Percentiles rank a stretch among this genome's conserved stretches.
These are phyloP conservation scores for Cryptosporidium baileyi DNA, from an alignment of 169 alveolate species.

Conservation along the genomic window DNA sequence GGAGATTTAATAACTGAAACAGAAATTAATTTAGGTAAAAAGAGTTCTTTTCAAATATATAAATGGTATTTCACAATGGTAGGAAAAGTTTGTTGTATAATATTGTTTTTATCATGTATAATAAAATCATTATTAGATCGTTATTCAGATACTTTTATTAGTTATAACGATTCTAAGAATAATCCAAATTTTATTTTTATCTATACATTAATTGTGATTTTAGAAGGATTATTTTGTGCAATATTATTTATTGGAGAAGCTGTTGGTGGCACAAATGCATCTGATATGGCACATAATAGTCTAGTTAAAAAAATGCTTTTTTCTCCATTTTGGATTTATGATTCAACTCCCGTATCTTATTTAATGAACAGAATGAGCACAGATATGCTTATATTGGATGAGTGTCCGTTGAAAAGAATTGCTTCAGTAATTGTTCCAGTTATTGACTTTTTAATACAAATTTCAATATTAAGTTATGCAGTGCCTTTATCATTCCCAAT, in stretches of 20 bases:
- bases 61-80: slow-evolving; percentile 28
- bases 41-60: slow-evolving; percentile 6
- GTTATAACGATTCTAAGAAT: not conserved
- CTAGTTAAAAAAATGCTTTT: slow-evolving; percentile 1
- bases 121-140: slow-evolving; percentile 31
- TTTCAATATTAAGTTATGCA: slow-evolving; percentile 27
- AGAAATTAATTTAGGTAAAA: not conserved
- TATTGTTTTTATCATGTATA: slow-evolving; percentile 29
- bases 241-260: slow-evolving; percentile 60
- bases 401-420: slow-evolving; percentile 45
- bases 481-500: slow-evolving; percentile 27
- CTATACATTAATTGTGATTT: slow-evolving; percentile 15
- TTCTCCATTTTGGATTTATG: slow-evolving; percentile 58
- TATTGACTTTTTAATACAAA: slow-evolving; percentile 33
- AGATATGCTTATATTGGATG: slow-evolving; percentile 56
- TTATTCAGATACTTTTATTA: slow-evolving; percentile 32
- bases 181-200: slow-evolving; percentile 23
- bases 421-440: slow-evolving; percentile 64
- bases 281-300: slow-evolving; percentile 26
- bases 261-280: slow-evolving; percentile 48
- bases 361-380: slow-evolving; percentile 56
- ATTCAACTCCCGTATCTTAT: slow-evolving; percentile 25
- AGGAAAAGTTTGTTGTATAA: slow-evolving; percentile 27
- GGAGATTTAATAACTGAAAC: slow-evolving; percentile 13
- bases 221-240: slow-evolving; percentile 29